Evolutionary conservation across 2,329 filamentous ascomycete species (phyloP).

Genomic region (Coleophoma cylindrospora): DNA sequence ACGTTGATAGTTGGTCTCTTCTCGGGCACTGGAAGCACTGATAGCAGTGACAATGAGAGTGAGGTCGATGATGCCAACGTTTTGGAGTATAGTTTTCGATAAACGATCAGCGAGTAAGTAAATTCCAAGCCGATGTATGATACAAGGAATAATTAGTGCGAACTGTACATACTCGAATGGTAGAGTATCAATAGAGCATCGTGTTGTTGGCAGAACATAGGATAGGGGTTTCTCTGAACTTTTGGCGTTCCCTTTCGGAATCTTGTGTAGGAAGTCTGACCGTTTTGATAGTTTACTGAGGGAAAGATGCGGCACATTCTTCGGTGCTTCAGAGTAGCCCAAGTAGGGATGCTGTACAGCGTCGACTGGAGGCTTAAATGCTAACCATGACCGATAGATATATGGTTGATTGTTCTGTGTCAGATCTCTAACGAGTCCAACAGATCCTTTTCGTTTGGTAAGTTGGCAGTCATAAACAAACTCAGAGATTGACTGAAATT

Average conservation of each 20-base stretch:
- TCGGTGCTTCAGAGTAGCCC: constrained; percentile 33
- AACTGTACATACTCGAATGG: constrained; percentile 34
- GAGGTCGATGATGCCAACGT: constrained; percentile 48
- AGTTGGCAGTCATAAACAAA: not conserved
- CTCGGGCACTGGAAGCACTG: constrained; percentile 55
- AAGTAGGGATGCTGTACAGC: constrained; percentile 32
- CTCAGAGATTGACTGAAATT: not conserved
- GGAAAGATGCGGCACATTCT: constrained; percentile 43
- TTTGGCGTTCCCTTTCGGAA: not conserved
- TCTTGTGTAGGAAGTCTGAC: constrained; percentile 52
- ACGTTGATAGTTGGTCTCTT: constrained; percentile 68
- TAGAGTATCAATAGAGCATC: constrained; percentile 45
- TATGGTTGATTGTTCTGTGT: constrained; percentile 16
- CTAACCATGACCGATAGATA: constrained; percentile 35
- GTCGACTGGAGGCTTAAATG: constrained; percentile 36
- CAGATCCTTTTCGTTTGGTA: not conserved
- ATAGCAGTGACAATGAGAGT: constrained; percentile 63
- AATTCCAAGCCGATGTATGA: constrained; percentile 65
- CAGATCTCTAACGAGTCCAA: constrained; percentile 16
- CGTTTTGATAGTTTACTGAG: constrained; percentile 47
- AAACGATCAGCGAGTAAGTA: constrained; percentile 59
- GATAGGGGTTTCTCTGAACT: constrained; percentile 33
- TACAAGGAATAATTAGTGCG: constrained; percentile 64
- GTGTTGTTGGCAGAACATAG: constrained; percentile 37
- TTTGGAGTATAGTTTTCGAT: constrained; percentile 44